These are phyloP conservation scores for Pseudogymnoascus sp. DNA, from an alignment of 2,329 filamentous ascomycete genomes.

Conservation along the genomic window DNA sequence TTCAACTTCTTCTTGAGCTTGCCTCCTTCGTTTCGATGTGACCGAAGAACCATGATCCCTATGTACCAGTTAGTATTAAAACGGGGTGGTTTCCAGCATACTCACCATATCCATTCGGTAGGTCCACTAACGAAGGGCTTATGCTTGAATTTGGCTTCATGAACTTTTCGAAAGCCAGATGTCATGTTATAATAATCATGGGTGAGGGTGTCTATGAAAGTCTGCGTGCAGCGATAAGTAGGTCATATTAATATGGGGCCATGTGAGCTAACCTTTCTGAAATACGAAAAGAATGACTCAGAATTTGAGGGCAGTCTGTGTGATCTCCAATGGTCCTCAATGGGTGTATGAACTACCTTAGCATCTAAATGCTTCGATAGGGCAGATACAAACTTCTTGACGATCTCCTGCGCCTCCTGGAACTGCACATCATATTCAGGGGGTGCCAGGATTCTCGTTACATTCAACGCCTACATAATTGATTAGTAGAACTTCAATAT, in stretches of 20 bases:
- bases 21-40: not conserved
- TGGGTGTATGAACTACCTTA: not conserved
- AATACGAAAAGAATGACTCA: not conserved
- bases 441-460: not conserved
- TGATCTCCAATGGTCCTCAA: not conserved
- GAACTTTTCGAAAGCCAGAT: not conserved
- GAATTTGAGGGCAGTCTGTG: not conserved
- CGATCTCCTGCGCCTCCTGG: not conserved
- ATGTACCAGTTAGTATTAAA: not conserved
- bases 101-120: not conserved
- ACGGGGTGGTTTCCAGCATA: not conserved
- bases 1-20: not conserved
- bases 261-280: not conserved
- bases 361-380: too few relatives aligned
- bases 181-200: not conserved
- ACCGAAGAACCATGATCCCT: not conserved
- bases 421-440: not conserved
- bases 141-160: not conserved
- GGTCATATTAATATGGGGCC: not conserved
- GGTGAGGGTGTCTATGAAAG: not conserved
- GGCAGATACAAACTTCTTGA: not conserved
- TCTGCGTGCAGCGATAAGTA: not conserved
- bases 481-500: not conserved
- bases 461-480: not conserved
- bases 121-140: not conserved